phyloP scores from a whole-genome alignment of 139 green algal genomes.

The Spirogloea muscicola region DNA sequence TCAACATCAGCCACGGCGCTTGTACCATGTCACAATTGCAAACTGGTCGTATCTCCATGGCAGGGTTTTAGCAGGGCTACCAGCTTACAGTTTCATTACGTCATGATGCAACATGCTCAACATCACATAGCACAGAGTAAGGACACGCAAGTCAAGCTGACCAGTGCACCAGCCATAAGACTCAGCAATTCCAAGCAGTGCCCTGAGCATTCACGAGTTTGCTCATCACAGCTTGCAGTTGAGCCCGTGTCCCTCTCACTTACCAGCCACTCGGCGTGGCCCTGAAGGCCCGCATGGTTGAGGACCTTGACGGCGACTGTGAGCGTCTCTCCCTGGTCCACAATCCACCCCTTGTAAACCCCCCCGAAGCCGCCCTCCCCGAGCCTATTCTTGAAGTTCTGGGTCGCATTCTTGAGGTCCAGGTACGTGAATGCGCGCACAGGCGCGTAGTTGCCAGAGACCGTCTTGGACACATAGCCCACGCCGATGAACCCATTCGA shows the following conservation, averaged over 20 bases:
- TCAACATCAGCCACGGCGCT: neutral
- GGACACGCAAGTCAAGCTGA: neutral
- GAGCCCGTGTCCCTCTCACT: neutral
- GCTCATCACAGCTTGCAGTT: neutral
- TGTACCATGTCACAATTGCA: neutral
- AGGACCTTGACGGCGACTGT: conserved; percentile 40
- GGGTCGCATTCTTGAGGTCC: conserved; percentile 9
- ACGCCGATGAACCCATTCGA: too few relatives aligned
- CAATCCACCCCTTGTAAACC: conserved; percentile 27
- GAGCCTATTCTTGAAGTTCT: conserved; percentile 14
- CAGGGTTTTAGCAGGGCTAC: too few relatives aligned
- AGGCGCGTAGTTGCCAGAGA: too few relatives aligned
- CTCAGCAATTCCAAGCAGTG: too few relatives aligned
- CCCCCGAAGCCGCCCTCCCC: conserved; percentile 41
- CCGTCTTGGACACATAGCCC: too few relatives aligned
- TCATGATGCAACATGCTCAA: neutral
- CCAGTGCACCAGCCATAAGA: neutral
- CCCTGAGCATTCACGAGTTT: neutral
- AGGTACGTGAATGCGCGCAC: conserved; percentile 31
- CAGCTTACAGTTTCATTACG: too few relatives aligned
- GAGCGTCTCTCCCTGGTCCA: neutral
- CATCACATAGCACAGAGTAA: neutral
- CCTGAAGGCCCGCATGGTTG: conserved; percentile 34
- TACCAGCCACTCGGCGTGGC: conserved; percentile 46
- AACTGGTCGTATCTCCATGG: too few relatives aligned